Evolutionary conservation across 148 eudicot genomes (phyloP).

Genomic region (Diospyros kaki): DNA sequence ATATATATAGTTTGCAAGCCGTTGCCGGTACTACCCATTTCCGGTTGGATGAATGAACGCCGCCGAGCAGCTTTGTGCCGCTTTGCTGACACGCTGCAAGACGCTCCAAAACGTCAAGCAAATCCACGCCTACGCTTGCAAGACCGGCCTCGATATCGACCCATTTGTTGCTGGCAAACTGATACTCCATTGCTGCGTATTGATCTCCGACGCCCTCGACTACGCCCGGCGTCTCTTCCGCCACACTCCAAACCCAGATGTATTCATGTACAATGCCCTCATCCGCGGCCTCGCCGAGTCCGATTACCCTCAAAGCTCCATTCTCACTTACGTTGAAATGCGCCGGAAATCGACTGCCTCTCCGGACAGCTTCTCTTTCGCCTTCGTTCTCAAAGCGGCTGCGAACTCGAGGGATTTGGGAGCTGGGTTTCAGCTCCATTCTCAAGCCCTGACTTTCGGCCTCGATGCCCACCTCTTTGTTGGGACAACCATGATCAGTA

Average conservation of each 20-base stretch:
- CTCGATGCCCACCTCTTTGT: conserved; percentile 46
- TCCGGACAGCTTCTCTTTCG: conserved; percentile 57
- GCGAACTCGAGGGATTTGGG: conserved; percentile 37
- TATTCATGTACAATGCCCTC: conserved; percentile 62
- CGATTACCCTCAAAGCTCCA: conserved; percentile 29
- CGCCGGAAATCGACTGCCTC: conserved; percentile 20
- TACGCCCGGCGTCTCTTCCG: conserved; percentile 35
- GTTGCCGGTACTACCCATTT: too few relatives aligned
- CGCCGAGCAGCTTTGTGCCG: conserved; percentile 23
- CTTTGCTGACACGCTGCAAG: conserved; percentile 39
- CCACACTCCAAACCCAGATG: conserved; percentile 37
- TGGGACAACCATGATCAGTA: conserved; percentile 51
- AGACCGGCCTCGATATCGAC: conserved; percentile 31
- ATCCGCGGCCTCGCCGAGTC: conserved; percentile 55
- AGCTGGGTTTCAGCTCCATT: conserved; percentile 55
- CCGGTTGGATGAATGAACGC: conserved; percentile 9
- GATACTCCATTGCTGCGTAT: conserved; percentile 35
- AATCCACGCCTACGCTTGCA: conserved; percentile 39
- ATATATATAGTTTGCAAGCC: too few relatives aligned
- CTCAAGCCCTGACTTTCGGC: conserved; percentile 34
- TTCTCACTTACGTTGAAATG: conserved; percentile 42
- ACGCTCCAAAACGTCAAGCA: conserved; percentile 35
- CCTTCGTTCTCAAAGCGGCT: conserved; percentile 42
- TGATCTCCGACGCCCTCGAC: conserved; percentile 32
- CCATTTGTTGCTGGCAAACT: conserved; percentile 45